Evolutionary conservation across 148 eudicot genomes (phyloP), one percentile per base, ranked within the genome.

Genomic region (Nepenthes mirabilis): DNA sequence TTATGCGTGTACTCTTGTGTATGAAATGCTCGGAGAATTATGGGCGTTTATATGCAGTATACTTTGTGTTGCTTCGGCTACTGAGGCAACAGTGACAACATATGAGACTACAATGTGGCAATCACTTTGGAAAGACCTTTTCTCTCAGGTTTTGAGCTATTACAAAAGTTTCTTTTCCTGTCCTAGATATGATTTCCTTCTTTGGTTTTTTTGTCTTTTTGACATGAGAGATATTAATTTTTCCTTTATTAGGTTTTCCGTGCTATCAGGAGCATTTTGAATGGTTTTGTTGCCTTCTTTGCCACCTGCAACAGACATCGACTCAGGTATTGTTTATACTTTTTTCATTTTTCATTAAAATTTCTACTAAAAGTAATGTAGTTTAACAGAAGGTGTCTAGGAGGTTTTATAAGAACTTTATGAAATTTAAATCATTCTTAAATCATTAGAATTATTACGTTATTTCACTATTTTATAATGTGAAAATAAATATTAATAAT

Each of bases 291-390:
- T 55, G 87, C 91, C 14, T 88, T 88, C 73, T 84, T 88, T 36
- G 63, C 77, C 65, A 80, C 99, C 53, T 88, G 95, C 81, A 93
- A 83, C 66, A 79, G 99, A 57, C 99, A 93, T 73, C 80, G 99
- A 48, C 81, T 83, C 34, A 93, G 99, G 99, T 93, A 58, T 64
- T 34, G 0, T 23, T 23, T 23, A 23, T 23, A 23, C 23, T 0
- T 23, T 23, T 23, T 23, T 23, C 23, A 23, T 23, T 23, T 23
- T 23, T 23, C 23, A 23, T 23, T 23, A 23, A 23, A 23, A 23
- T 23, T 23, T 23, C 23, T 23, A 23, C 23, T 23, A 23, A 23
- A 23, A 23, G 23, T 23, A 23, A 23, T 23, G 23, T 23, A 23
- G 23, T 23, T 23, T 23, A 23, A 23, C 23, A 23, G 23, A 23